Conservation (phyloP, 805 yeast species). For the Torulaspora delbrueckii region DNA sequence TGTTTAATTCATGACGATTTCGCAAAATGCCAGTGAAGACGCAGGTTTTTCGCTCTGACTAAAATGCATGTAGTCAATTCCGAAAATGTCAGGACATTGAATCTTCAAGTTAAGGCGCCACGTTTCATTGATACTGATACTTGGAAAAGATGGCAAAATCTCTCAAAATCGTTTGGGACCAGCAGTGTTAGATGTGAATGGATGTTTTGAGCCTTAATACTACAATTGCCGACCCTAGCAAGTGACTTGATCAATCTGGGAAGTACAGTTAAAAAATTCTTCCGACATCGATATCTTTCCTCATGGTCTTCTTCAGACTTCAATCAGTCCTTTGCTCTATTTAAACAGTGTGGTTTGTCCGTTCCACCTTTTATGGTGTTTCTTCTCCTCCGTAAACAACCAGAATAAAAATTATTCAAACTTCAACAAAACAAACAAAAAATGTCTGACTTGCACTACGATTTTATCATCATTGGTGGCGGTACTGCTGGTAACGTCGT, state of each 20-base stretch:
- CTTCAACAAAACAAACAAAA: background rate
- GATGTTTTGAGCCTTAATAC: background rate
- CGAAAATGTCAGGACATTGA: background rate
- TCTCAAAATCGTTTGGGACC: background rate
- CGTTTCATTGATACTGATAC: background rate
- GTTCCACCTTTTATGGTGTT: background rate
- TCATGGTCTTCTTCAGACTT: background rate
- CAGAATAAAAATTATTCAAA: background rate
- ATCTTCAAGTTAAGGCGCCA: background rate
- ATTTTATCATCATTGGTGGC: constrained; percentile 17
- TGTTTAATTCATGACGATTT: background rate
- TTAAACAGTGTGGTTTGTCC: background rate
- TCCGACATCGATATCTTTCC: background rate
- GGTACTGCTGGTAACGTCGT: constrained; percentile 35
- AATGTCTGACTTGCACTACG: constrained; percentile 14
- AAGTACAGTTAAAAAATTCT: background rate
- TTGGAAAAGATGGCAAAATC: background rate
- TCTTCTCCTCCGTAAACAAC: background rate
- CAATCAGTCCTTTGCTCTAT: background rate
- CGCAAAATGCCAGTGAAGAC: background rate
- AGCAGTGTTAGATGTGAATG: background rate
- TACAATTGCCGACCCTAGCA: background rate
- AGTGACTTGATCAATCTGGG: background rate
- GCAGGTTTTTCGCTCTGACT: background rate
- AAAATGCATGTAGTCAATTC: background rate